phyloP scores from a whole-genome alignment of 2,329 filamentous ascomycete genomes.

The Hortaea sp. region DNA sequence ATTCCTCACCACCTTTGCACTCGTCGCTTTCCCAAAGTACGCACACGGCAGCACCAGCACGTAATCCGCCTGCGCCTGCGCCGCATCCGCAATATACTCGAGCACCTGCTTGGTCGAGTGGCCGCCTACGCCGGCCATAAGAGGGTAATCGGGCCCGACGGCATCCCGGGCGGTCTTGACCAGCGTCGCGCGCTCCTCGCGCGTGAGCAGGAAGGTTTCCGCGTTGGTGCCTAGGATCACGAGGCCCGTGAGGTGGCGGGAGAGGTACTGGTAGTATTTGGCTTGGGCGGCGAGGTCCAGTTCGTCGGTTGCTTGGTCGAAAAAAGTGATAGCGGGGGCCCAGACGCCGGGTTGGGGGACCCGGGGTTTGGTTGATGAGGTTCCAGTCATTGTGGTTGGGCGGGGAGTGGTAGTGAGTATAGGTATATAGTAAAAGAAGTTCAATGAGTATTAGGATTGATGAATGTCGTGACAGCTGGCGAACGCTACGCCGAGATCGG shows the following conservation, averaged over 20 bases:
- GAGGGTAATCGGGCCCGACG: constrained; percentile 31
- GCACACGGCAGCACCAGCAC: constrained; percentile 34
- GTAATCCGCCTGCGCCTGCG: constrained; percentile 32
- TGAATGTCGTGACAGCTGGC: no score
- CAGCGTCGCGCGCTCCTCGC: constrained; percentile 31
- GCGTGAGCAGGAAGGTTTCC: constrained; percentile 37
- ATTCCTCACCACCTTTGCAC: constrained; percentile 28
- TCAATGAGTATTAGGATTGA: no score
- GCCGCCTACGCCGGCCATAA: constrained; percentile 36
- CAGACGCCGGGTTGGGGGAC: constrained; percentile 44
- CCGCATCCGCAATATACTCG: constrained; percentile 33
- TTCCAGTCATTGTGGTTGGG: constrained; percentile 9
- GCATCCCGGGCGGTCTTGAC: constrained; percentile 32
- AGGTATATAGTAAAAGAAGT: no score
- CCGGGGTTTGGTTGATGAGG: constrained; percentile 2
- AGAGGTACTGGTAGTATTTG: constrained; percentile 36
- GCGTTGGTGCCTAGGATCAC: constrained; percentile 39
- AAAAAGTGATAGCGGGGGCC: constrained; percentile 37
- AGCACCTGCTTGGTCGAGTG: constrained; percentile 35
- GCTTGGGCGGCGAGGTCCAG: constrained; percentile 33
- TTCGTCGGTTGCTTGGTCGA: constrained; percentile 29
- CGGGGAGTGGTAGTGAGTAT: no score
- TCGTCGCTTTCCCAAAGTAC: constrained; percentile 37
- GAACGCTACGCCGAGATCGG: constrained; percentile 3
- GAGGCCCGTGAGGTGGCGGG: constrained; percentile 33